A percentile compares a stretch with the other conserved stretches of the same genome.
Evolutionary conservation across 2,329 filamentous ascomycete species (phyloP).

Genomic region (Aspergillus fumigatiaffinis): DNA sequence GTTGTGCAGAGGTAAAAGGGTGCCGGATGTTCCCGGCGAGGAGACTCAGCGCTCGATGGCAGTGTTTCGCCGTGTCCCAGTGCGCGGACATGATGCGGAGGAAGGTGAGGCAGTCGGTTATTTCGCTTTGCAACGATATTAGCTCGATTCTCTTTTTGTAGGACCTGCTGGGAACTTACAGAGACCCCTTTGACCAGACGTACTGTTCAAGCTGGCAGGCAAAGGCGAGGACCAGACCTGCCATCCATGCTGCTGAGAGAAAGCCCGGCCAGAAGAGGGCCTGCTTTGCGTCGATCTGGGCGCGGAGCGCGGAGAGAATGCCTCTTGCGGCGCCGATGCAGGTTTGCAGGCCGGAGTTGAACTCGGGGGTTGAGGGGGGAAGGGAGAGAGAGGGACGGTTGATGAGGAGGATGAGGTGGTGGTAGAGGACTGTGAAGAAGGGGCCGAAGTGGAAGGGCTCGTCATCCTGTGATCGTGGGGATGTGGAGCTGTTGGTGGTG

Average conservation of each 20-base stretch:
- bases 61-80: conserved; percentile 41
- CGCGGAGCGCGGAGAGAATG: conserved; percentile 34
- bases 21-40: conserved; percentile 31
- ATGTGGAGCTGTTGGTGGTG: background rate
- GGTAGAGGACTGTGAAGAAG: conserved; percentile 41
- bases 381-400: conserved; percentile 39
- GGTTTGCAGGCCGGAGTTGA: conserved; percentile 39
- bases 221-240: conserved; percentile 39
- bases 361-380: conserved; percentile 35
- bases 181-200: conserved; percentile 28
- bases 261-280: conserved; percentile 39
- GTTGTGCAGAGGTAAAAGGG: background rate
- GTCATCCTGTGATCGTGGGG: background rate
- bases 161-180: conserved; percentile 14
- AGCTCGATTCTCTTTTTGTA: conserved; percentile 1
- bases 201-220: conserved; percentile 41
- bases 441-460: conserved; percentile 31
- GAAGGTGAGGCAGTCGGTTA: conserved; percentile 29
- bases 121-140: conserved; percentile 28
- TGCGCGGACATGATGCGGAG: conserved; percentile 33
- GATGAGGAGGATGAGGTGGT: conserved; percentile 39
- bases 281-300: conserved; percentile 29
- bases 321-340: conserved; percentile 39
- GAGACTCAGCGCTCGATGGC: conserved; percentile 33
- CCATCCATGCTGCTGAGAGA: conserved; percentile 40